phyloP scores from a whole-genome alignment of 2,329 filamentous ascomycete genomes.

The Diplodia corticola region DNA sequence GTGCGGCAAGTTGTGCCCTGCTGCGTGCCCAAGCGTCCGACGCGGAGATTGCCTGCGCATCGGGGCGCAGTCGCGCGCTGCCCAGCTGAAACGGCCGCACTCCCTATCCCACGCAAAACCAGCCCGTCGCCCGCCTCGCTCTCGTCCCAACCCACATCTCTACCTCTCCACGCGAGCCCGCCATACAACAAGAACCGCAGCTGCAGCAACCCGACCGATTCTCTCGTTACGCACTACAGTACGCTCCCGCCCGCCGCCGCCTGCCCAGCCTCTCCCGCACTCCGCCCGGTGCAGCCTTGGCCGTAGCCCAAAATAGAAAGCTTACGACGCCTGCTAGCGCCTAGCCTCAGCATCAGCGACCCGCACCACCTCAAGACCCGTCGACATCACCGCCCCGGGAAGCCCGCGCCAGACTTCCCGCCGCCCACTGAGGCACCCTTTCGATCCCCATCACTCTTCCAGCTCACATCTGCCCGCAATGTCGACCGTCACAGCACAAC shows the following conservation, averaged over 20 bases:
- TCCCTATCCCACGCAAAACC: slow-evolving; percentile 16
- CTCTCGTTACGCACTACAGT: slow-evolving; percentile 8
- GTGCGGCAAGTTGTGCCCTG: not conserved
- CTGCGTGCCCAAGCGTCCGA: not conserved
- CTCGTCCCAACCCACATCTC: not conserved
- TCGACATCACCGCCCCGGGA: slow-evolving; percentile 4
- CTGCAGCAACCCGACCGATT: not conserved
- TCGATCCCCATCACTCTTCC: not conserved
- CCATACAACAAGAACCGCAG: not conserved
- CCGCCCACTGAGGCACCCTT: slow-evolving; percentile 3
- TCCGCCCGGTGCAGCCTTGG: slow-evolving; percentile 14
- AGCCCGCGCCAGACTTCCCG: not conserved
- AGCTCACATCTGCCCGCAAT: slow-evolving; percentile 13
- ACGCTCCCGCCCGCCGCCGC: not conserved
- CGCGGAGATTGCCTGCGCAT: slow-evolving; percentile 9
- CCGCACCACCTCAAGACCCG: slow-evolving; percentile 9
- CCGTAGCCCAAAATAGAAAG: slow-evolving; percentile 21
- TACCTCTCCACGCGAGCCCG: not conserved
- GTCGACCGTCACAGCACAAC: slow-evolving; percentile 21
- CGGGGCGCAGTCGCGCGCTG: slow-evolving; percentile 7
- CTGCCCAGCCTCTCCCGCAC: slow-evolving; percentile 9
- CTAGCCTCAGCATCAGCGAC: slow-evolving; percentile 8
- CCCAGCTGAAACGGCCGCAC: slow-evolving; percentile 14
- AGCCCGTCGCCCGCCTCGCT: not conserved
- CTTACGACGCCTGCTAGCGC: slow-evolving; percentile 21